A percentile compares a stretch with the other conserved stretches of the same genome.
Conservation (phyloP, 1,139 yeast genomes). For the Debaryomyces subglobosus region DNA sequence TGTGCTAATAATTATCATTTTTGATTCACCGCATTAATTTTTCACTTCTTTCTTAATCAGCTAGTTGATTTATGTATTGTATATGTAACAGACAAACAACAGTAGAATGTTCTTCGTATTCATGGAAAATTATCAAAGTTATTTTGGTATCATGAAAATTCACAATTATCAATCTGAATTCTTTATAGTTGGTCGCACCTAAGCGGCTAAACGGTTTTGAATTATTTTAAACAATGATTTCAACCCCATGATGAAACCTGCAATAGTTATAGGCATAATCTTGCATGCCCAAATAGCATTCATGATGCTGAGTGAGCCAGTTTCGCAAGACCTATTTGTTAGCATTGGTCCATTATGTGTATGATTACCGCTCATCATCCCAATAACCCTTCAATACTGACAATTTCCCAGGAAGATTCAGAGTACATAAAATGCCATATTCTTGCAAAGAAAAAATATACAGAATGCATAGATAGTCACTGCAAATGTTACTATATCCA, state of each 20-base stretch:
- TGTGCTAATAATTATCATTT: neutral
- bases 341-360: conserved; percentile 18
- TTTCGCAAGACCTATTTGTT: conserved; percentile 1
- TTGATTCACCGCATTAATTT: neutral
- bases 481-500: conserved; percentile 15
- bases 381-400: conserved; percentile 1
- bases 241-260: neutral
- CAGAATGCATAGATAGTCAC: conserved; percentile 10
- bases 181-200: neutral
- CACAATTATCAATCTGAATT: neutral
- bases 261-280: neutral
- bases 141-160: neutral
- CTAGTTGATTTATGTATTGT: neutral
- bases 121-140: neutral
- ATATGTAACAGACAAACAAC: too few relatives aligned
- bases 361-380: conserved; percentile 8
- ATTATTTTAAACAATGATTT: neutral
- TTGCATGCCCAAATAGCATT: neutral
- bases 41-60: neutral
- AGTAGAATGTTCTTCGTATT: neutral
- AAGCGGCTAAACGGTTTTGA: neutral
- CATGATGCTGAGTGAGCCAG: neutral
- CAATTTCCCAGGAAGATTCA: conserved; percentile 8
- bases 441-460: conserved; percentile 10
- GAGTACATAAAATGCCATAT: conserved; percentile 14